phyloP scores from a whole-genome alignment of 108 stramenopile species.

The Parietichytrium sp. region DNA sequence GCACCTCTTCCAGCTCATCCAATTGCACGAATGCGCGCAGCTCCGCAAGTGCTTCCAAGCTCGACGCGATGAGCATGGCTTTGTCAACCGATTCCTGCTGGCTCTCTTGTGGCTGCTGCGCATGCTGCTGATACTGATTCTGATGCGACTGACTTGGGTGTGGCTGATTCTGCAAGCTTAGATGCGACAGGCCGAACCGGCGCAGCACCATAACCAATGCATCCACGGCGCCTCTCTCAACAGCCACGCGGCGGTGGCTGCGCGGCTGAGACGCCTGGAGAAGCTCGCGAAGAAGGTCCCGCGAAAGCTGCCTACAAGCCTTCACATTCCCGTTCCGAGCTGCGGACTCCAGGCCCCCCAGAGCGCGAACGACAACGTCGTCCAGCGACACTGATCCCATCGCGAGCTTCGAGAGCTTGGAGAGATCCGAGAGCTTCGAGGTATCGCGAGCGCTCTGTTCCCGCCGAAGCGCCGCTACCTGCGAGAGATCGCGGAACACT shows the following conservation, averaged over 20 bases:
- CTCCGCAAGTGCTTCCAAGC: constrained; percentile 12
- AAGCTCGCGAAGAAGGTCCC: constrained; percentile 9
- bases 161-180: too few species aligned
- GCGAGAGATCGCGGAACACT: too few species aligned
- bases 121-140: too few species aligned
- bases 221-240: constrained; percentile 9
- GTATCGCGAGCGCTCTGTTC: too few species aligned
- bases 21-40: neutral
- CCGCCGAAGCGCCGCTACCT: too few species aligned
- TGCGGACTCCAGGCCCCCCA: neutral
- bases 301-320: neutral
- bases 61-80: constrained; percentile 8
- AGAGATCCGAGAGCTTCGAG: too few species aligned
- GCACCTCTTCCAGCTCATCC: neutral
- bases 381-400: neutral
- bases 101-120: too few species aligned
- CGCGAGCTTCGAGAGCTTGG: too few species aligned
- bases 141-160: too few species aligned
- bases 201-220: neutral
- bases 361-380: neutral
- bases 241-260: neutral
- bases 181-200: neutral
- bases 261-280: too few species aligned
- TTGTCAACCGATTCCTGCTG: too few species aligned
- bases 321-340: neutral